A percentile compares a stretch with the other conserved stretches of the same genome.
Conservation (phyloP, 78 protist genomes). For the Bodo saltans region DNA sequence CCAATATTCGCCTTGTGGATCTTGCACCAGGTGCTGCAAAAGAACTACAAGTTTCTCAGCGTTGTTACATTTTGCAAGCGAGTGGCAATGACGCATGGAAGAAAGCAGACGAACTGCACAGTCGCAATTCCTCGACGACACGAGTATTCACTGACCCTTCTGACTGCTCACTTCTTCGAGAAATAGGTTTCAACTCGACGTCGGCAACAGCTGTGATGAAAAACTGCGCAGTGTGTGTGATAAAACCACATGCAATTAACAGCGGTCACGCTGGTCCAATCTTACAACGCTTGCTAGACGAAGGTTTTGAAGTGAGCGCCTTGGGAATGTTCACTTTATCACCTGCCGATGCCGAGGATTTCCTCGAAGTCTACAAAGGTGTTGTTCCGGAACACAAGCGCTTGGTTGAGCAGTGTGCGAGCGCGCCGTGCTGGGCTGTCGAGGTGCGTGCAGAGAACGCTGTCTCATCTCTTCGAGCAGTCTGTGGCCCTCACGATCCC, state of each 20-base stretch:
- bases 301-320: constrained; percentile 44
- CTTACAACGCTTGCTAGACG: not conserved
- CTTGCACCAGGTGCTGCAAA: constrained; percentile 14
- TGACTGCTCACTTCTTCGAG: not conserved
- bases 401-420: constrained; percentile 30
- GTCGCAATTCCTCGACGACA: not conserved
- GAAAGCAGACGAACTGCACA: no score
- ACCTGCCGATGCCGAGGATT: constrained; percentile 52
- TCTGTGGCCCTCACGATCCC: constrained; percentile 69
- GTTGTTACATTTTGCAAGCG: not conserved
- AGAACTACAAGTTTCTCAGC: not conserved
- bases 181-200: not conserved
- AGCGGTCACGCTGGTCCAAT: constrained; percentile 25
- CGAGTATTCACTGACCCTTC: not conserved
- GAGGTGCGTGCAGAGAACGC: constrained; percentile 37
- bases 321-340: not conserved
- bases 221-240: constrained; percentile 24
- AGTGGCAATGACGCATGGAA: no score
- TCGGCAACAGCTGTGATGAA: not conserved
- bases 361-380: constrained; percentile 70
- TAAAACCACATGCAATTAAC: constrained; percentile 50
- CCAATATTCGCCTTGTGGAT: not conserved
- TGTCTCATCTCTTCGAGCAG: constrained; percentile 38
- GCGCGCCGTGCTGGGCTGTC: constrained; percentile 37
- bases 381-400: constrained; percentile 46